These are phyloP conservation scores for Epichloe glyceriae DNA, from an alignment of 2,329 filamentous ascomycete genomes.

Conservation along the genomic window DNA sequence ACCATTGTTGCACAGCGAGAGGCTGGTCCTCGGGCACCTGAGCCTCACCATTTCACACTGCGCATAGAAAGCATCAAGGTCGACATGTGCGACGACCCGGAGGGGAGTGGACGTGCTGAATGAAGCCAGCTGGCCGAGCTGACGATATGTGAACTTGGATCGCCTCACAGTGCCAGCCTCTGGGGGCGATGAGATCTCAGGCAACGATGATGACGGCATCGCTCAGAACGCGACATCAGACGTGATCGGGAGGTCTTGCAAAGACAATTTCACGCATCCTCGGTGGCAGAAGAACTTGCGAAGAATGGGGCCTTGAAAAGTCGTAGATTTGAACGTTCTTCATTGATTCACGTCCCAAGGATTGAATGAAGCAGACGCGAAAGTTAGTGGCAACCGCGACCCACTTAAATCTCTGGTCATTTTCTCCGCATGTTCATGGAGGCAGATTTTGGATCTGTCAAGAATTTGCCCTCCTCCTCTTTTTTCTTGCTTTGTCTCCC, in stretches of 20 bases:
- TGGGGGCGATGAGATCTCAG: slow-evolving; percentile 15
- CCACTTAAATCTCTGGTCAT: not conserved
- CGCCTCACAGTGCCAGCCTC: slow-evolving; percentile 18
- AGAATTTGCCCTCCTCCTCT: not conserved
- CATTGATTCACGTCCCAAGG: not conserved
- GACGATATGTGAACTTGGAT: slow-evolving; percentile 75
- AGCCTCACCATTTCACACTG: slow-evolving; percentile 92
- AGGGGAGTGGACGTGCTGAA: slow-evolving; percentile 64
- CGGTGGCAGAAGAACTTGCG: not conserved
- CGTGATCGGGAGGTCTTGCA: not conserved
- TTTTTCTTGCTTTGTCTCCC: not conserved
- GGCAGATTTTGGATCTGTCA: not conserved
- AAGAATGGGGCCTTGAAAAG: not conserved
- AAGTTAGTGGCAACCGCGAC: not conserved
- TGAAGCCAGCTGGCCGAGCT: slow-evolving; percentile 62
- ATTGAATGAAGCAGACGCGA: not conserved
- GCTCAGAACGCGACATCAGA: not conserved
- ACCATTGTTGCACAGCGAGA: slow-evolving; percentile 90
- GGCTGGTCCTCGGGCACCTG: slow-evolving; percentile 62
- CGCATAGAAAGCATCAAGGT: slow-evolving; percentile 94
- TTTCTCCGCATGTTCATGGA: not conserved
- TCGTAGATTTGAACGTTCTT: not conserved
- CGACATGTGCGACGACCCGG: slow-evolving; percentile 79
- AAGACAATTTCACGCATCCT: not conserved
- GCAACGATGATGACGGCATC: slow-evolving; percentile 4